A percentile compares a stretch with the other conserved stretches of the same genome.
Conservation (phyloP, 2,329 filamentous ascomycete species). For the Paecilomyces fulvus region DNA sequence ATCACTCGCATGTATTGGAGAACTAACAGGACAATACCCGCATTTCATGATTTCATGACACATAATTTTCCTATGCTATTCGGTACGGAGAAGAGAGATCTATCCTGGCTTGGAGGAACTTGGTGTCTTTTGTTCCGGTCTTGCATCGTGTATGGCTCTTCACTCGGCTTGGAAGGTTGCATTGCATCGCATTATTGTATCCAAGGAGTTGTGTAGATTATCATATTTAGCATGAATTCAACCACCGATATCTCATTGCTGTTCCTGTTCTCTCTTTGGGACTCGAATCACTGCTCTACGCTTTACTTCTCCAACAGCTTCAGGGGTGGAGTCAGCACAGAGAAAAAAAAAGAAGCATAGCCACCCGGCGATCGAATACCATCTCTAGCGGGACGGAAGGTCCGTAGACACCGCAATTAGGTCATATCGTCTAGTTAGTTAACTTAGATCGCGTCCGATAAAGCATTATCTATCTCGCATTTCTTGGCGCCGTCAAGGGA, state of each 20-base stretch:
- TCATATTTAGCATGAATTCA: background rate
- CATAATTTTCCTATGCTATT: background rate
- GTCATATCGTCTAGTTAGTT: background rate
- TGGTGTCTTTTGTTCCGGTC: background rate
- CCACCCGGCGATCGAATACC: background rate
- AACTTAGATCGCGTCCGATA: background rate
- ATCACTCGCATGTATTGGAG: background rate
- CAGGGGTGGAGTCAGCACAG: background rate
- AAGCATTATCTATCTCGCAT: background rate
- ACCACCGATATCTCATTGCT: background rate
- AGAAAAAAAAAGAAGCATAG: background rate
- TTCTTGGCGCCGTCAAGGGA: background rate
- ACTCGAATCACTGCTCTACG: background rate
- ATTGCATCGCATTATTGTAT: background rate
- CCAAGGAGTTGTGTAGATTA: background rate
- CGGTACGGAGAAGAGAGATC: background rate
- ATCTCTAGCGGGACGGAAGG: background rate
- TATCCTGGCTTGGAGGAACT: background rate
- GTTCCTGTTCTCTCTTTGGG: background rate
- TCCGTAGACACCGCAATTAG: background rate
- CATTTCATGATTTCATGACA: background rate
- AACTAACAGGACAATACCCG: background rate
- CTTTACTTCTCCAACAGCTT: background rate
- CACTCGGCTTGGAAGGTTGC: background rate
- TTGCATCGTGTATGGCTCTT: background rate